Base-by-base conservation (phyloP, 2,329 filamentous ascomycete species). In the Paraconiothyrium brasiliense region DNA sequence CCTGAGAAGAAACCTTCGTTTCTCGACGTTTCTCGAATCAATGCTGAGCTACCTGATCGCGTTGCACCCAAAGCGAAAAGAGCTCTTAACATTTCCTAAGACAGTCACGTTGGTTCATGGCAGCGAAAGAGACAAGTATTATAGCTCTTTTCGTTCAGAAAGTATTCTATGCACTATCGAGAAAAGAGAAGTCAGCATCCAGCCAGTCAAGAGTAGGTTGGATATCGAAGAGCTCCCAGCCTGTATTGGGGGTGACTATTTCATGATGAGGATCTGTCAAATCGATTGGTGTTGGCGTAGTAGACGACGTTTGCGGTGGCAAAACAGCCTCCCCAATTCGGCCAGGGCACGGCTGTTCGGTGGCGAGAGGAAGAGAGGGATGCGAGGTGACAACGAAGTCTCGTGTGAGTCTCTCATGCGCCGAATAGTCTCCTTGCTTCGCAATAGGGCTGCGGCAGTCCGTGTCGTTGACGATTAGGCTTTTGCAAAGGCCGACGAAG, bases 141-240 rank as follows among this genome's bases (percentile, higher is more conserved):
- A 30, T 30, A 30, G 27, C 27, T 30, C 27, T 30, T 6, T 6
- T 30, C 6, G 4, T 30, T 30, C 27, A 30, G 27, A 2, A 30
- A 6, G 4, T 30, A 30, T 30, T 30, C 8, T 11, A 37, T 37
- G 35, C 56, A 22, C 34, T 58, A 22, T 62, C 58, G 22, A 67
- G 61, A 32, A 60, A 63, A 4, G 63, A 63, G 37, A 70, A 65
- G n/a, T 69, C 69, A 2, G 68, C 61, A 20, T 67, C 67, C 3
- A 71, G 60, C 69, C 68, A 71, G 43, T 67, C 65, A 10, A 71
- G 55, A 22, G 64, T 69, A 20, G 69, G 67, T 46, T 71, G 69
- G 1, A 63, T 57, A 48, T 70, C 69, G 22, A 70, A 70, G 16
- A 69, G 52, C 1, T 60, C 68, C 61, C 63, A 69, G 5, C 54